phyloP scores from a whole-genome alignment of 768 basidiomycete species.

The Termitomyces eurrhizus region DNA sequence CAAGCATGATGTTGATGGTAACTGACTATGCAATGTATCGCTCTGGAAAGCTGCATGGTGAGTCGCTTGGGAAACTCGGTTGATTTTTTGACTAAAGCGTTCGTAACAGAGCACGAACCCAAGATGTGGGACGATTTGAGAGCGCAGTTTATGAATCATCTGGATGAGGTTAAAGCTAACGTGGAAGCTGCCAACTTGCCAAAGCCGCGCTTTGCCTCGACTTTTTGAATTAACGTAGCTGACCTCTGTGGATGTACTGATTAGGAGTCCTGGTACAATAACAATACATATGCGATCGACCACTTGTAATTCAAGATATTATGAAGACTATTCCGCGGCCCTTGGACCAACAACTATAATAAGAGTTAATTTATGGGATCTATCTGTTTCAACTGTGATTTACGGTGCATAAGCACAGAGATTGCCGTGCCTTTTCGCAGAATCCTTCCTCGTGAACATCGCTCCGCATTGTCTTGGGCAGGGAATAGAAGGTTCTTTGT shows the following conservation, averaged over 20 bases:
- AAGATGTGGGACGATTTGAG: constrained; percentile 65
- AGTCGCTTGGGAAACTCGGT: constrained; percentile 7
- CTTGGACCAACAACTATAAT: background rate
- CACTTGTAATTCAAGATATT: background rate
- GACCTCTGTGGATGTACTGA: background rate
- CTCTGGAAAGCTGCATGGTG: constrained; percentile 56
- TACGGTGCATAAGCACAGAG: background rate
- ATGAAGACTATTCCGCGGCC: background rate
- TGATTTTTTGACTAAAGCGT: background rate
- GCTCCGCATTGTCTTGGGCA: constrained; percentile 12
- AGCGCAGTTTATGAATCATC: constrained; percentile 53
- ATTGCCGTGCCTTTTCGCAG: constrained; percentile 14
- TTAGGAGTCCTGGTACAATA: background rate
- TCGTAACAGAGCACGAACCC: constrained; percentile 23
- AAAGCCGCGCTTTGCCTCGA: background rate
- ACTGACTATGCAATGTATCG: constrained; percentile 63
- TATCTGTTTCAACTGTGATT: background rate
- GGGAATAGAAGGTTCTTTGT: constrained; percentile 9
- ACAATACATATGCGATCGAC: background rate
- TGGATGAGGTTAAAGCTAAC: constrained; percentile 51
- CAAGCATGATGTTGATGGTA: constrained; percentile 57
- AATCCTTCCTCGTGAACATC: constrained; percentile 13
- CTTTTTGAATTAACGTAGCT: background rate
- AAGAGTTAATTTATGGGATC: background rate
- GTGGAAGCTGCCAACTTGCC: constrained; percentile 37